Base-by-base conservation (phyloP, 805 yeast genomes). In the Saccharomycopsis sp. region DNA sequence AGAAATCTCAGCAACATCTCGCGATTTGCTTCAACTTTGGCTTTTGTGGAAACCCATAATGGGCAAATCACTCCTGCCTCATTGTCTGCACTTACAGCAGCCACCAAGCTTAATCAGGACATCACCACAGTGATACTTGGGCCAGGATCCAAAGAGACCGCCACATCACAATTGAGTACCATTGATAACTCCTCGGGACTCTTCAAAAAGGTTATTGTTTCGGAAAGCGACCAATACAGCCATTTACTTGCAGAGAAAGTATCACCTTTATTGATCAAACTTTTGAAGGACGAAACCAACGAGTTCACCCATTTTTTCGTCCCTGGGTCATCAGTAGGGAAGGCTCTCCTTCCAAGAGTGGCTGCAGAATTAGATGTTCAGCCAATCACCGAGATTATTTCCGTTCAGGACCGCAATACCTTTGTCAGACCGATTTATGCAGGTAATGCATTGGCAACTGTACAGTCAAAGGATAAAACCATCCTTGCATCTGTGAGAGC, bases 371-470 rank as follows among this genome's bases (percentile, higher is more conserved):
- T 93, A 54, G 96, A 93, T 68, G 79, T 82, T 22, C 97, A 93
- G 74, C 97, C 97, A 29, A 74, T 94, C 55, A 83, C 93, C 25
- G 98, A 93, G 69, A 79, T 94, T 59, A 81, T 80, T 64, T 80
- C 81, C 67, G 85, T 93, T 47, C 81, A 80, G 63, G 75, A 82
- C 55, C 77, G 81, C 17, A 81, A 79, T 62, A 87, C 94, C 5
- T 94, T 93, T 72, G 84, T 86, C 44, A 86, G 98, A 71, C 97
- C 98, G 52, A 90, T 93, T 44, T 94, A 89, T 70, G 98, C 99
- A 20, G 99, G 99, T 54, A 94, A 94, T 72, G 96, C 96, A 3
- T 75, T 89, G 59, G 81, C 89, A 47, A 91, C 97, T 2, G 89
- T 94, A 54, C 81, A 84, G 70, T 77, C 89, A 23, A 76, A 70